Evolutionary conservation across 305 asterid species (phyloP), one percentile per base, ranked within the genome.

Genomic region (Fraxinus dipetala): DNA sequence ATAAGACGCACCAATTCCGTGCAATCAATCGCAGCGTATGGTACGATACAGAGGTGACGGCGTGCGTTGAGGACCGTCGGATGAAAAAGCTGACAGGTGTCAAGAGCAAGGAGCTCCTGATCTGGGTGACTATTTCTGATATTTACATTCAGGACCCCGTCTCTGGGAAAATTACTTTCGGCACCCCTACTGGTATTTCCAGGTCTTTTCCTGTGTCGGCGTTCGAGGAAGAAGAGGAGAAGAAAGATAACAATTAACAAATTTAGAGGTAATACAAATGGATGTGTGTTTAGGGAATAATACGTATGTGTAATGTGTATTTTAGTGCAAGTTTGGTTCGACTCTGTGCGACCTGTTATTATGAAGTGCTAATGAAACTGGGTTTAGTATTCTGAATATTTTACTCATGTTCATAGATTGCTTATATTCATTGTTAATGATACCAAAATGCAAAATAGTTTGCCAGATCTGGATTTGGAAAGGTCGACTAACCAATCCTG

Each of bases 81-180:
- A 92, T 94, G 98, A 93, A 90, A 87, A 88, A 83, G 78, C 83
- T 94, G 54, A 94, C 96, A 0, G 97, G 98, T 9, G 97, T 94
- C 30, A 92, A 94, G 89, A 92, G 97, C 84, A 92, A 92, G 92
- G 97, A 94, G 87, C 38, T 94, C 20, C 84, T 94, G 79, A 82
- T 94, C 87, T 94, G 98, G 98, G 77, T 94, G 34, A 88, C 93
- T 0, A 79, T 94, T 34, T 84, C 87, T 45, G 91, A 94, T 82
- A 94, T 93, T 38, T 92, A 89, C 1, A 90, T 94, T 59, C 86
- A 79, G 85, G 92, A 91, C 72, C 88, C 90, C 0, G 75, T 20
- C 14, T 84, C 90, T 14, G 92, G 85, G 9, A 92, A 90, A 51
- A 91, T 93, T 9, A 85, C 90, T 1, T 94, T 94, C 75, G 90